These are phyloP conservation scores for Areca catechu DNA, from an alignment of 176 grass and related monocot species.

Conservation along the genomic window DNA sequence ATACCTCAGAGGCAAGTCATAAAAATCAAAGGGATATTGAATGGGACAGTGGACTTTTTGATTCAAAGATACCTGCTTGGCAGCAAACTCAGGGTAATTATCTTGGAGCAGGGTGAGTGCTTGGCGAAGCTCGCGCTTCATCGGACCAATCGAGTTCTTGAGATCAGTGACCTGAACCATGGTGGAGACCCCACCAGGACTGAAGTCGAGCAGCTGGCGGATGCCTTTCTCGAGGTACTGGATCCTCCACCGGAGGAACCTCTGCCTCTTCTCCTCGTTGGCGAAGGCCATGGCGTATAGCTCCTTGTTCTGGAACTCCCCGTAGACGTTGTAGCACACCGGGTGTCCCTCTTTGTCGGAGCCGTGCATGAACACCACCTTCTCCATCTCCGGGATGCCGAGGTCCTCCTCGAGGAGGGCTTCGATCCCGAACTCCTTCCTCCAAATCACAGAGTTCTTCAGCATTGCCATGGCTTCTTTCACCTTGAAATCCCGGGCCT, in stretches of 20 bases:
- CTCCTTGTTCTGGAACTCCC: conserved; percentile 3
- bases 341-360: conserved; percentile 5
- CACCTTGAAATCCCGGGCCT: conserved; percentile 2
- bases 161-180: conserved; percentile 11
- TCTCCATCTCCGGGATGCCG: conserved; percentile 3
- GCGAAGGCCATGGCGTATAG: not conserved
- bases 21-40: no score
- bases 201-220: not conserved
- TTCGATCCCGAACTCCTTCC: conserved; percentile 11
- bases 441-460: conserved; percentile 2
- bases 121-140: not conserved
- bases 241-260: conserved; percentile 12
- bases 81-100: conserved; percentile 10
- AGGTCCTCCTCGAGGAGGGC: conserved; percentile 12
- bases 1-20: no score
- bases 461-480: conserved; percentile 13
- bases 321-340: conserved; percentile 11
- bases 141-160: not conserved
- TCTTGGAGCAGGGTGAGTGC: conserved; percentile 6
- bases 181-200: not conserved
- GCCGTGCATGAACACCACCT: conserved; percentile 6
- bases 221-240: conserved; percentile 7
- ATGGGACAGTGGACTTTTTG: no score
- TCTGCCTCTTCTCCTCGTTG: not conserved
- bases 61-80: conserved; percentile 3